phyloP scores from a whole-genome alignment of 2,329 filamentous ascomycete genomes.

The Thermothelomyces thermophilus region DNA sequence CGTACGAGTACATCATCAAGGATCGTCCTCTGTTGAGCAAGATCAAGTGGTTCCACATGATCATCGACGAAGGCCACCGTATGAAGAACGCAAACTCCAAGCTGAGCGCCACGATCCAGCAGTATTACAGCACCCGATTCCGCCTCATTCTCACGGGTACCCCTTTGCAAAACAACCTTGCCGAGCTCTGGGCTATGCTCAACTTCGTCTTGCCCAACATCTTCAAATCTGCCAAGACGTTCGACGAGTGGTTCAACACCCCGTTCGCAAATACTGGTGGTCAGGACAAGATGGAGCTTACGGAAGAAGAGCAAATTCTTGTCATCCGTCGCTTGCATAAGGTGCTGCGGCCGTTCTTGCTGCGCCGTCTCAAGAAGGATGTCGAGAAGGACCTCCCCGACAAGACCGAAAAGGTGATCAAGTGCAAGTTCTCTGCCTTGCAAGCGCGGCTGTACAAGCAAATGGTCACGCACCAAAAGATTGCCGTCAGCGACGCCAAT shows the following conservation, averaged over 20 bases:
- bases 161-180: slow-evolving; percentile 91
- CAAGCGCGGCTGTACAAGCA: slow-evolving; percentile 95
- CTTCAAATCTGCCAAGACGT: slow-evolving; percentile 98
- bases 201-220: slow-evolving; percentile 98
- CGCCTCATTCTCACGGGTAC: slow-evolving; percentile 96
- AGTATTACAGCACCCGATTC: slow-evolving; percentile 92
- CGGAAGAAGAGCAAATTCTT: slow-evolving; percentile 98
- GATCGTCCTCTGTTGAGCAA: slow-evolving; percentile 91
- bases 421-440: slow-evolving; percentile 94
- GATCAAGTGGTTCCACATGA: slow-evolving; percentile 99
- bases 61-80: slow-evolving; percentile 97
- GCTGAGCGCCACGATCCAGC: slow-evolving; percentile 85
- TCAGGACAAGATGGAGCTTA: slow-evolving; percentile 97
- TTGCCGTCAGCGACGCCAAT: slow-evolving; percentile 91
- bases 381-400: slow-evolving; percentile 98
- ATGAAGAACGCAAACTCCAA: slow-evolving; percentile 99
- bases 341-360: slow-evolving; percentile 91
- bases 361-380: slow-evolving; percentile 98
- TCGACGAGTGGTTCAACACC: slow-evolving; percentile 99
- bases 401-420: slow-evolving; percentile 98
- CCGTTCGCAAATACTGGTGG: slow-evolving; percentile 97
- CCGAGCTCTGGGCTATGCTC: slow-evolving; percentile 94
- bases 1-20: slow-evolving; percentile 99
- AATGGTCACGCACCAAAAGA: slow-evolving; percentile 90
- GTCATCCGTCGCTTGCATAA: slow-evolving; percentile 98